phyloP scores from a whole-genome alignment of 768 basidiomycete genomes.

The Leccinum variicolor region DNA sequence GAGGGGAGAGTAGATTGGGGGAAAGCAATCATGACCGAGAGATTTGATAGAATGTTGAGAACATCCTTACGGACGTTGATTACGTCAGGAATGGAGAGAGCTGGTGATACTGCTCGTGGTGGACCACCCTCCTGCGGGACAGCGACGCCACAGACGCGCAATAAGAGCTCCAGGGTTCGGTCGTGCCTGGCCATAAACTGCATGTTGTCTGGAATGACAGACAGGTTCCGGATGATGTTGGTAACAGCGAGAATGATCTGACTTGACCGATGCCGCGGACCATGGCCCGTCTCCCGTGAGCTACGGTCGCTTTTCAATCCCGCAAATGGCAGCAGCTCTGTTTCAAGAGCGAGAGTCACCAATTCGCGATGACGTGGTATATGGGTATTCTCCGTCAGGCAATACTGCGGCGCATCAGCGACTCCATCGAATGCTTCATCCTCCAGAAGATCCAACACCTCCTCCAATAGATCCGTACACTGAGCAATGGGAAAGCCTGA shows the following conservation, averaged over 20 bases:
- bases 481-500: constrained; percentile 71
- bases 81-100: constrained; percentile 68
- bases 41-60: constrained; percentile 62
- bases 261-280: constrained; percentile 58
- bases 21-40: constrained; percentile 53
- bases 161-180: constrained; percentile 59
- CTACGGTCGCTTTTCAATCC: constrained; percentile 46
- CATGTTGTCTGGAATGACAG: constrained; percentile 69
- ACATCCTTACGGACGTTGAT: constrained; percentile 75
- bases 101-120: constrained; percentile 47
- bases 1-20: constrained; percentile 37
- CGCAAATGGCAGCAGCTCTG: constrained; percentile 59
- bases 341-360: constrained; percentile 53
- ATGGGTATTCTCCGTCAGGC: constrained; percentile 27
- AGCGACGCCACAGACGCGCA: constrained; percentile 64
- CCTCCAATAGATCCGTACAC: constrained; percentile 79
- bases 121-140: constrained; percentile 29
- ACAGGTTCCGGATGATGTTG: constrained; percentile 86
- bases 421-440: constrained; percentile 70
- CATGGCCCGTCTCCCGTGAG: constrained; percentile 44
- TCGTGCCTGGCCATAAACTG: constrained; percentile 62
- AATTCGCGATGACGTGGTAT: constrained; percentile 68
- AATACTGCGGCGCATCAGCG: constrained; percentile 26
- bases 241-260: constrained; percentile 66
- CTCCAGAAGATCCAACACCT: constrained; percentile 82